Evolutionary conservation across 805 yeast genomes (phyloP), one percentile per base, ranked within the genome.

Genomic region (Lachancea quebecensis): DNA sequence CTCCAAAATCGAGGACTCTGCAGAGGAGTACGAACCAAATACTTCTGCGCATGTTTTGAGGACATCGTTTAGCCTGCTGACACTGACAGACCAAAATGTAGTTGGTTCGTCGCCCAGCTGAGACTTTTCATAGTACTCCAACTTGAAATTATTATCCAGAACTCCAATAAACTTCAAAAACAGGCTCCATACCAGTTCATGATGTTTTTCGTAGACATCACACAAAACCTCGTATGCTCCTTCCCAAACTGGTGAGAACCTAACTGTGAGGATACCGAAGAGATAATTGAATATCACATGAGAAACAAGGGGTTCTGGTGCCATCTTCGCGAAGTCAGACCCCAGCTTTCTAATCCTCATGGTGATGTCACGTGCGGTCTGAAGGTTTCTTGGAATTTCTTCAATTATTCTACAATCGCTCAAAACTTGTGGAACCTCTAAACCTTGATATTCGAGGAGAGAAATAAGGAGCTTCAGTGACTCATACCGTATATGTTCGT

Each of bases 231-330:
- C 91, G 44, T 72, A 66, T 1, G 85, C 84, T 4, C 84, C 88
- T 15, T 77, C 74, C 95, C 96, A 89, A 11, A 84, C 73, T 0
- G 98, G 98, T 45, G 87, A 84, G 54, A 91, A 88, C 47, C 78
- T 76, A 30, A 81, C 80, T 3, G 87, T 71, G 36, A 90, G 65
- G 48, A 85, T 72, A 30, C 98, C 98, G 52, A 84, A 74, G 33
- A 79, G 44, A 54, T 73, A 79, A 17, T 69, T 71, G 33, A 75
- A 68, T 29, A 77, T 70, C 35, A 52, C 65, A 43, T 48, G 49
- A 39, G 48, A 57, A 2, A 53, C 42, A 28, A 52, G 45, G 10
- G 28, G 33, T 48, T 50, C 63, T 10, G 52, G 52, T 25, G 65
- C 67, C 3, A 59, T 49, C 12, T 60, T 56, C 35, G 65, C 56